Percentiles rank a stretch among this genome's conserved stretches.
Conservation (phyloP, 2,329 filamentous ascomycete genomes). For the Sarocladium brachiariae region DNA sequence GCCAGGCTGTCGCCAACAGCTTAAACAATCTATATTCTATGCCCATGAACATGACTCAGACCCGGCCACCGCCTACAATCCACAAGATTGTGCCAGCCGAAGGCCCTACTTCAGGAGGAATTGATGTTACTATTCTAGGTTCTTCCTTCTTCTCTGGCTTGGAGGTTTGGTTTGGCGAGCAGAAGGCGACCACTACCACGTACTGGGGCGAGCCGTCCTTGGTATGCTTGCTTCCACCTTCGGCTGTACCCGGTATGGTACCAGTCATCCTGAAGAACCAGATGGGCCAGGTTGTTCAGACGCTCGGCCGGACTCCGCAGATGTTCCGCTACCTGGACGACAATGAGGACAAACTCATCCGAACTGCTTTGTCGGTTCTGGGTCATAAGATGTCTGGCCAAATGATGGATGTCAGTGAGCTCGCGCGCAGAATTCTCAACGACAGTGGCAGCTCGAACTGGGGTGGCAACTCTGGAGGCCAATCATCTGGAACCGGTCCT, state of each 20-base stretch:
- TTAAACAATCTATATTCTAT: constrained; percentile 45
- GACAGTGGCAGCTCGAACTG: constrained; percentile 35
- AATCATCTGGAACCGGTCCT: constrained; percentile 37
- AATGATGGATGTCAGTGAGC: constrained; percentile 52
- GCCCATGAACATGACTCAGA: constrained; percentile 40
- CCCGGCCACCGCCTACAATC: constrained; percentile 52
- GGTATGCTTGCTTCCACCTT: constrained; percentile 71
- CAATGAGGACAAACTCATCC: constrained; percentile 60
- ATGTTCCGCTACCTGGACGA: constrained; percentile 71
- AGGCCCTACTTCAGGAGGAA: constrained; percentile 75
- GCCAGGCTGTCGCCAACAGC: constrained; percentile 39
- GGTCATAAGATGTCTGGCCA: constrained; percentile 58
- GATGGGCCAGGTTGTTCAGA: constrained; percentile 30
- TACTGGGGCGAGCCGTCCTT: constrained; percentile 77
- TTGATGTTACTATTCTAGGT: constrained; percentile 80
- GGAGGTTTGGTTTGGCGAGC: constrained; percentile 75
- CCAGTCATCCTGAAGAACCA: constrained; percentile 45
- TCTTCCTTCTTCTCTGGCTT: constrained; percentile 70
- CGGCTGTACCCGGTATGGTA: constrained; percentile 59
- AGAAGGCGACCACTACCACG: constrained; percentile 61
- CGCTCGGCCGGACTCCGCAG: constrained; percentile 30
- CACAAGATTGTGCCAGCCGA: constrained; percentile 79
- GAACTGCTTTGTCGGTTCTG: constrained; percentile 58
- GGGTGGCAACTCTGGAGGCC: constrained; percentile 36
- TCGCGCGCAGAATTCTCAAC: constrained; percentile 54